These are phyloP conservation scores for Suillus spraguei DNA, from an alignment of 768 basidiomycete species.

Conservation along the genomic window DNA sequence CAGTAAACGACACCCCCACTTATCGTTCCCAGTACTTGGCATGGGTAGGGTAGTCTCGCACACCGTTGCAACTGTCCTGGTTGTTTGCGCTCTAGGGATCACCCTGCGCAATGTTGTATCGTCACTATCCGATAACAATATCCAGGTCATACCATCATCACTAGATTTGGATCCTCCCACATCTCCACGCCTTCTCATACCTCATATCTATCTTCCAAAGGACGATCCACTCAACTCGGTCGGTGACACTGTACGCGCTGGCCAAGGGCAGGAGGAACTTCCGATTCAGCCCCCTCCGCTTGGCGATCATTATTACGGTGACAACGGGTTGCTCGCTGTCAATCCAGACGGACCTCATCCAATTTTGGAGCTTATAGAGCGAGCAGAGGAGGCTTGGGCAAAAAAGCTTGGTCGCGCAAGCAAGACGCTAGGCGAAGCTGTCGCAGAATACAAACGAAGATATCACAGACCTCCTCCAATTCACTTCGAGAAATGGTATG, in stretches of 20 bases:
- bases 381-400: conserved; percentile 41
- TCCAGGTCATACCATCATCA: neutral
- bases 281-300: neutral
- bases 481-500: conserved; percentile 47
- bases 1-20: neutral
- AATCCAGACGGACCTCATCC: conserved; percentile 43
- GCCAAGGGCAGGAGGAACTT: neutral
- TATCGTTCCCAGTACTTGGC: neutral
- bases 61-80: neutral
- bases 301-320: conserved; percentile 24
- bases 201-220: neutral
- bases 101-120: conserved; percentile 5
- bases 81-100: conserved; percentile 4
- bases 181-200: neutral
- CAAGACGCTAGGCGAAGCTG: conserved; percentile 38
- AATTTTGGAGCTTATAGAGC: conserved; percentile 43
- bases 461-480: conserved; percentile 39
- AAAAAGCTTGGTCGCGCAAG: conserved; percentile 37
- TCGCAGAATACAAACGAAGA: conserved; percentile 39
- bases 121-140: neutral
- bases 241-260: neutral
- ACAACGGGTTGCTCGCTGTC: conserved; percentile 36
- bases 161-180: neutral
- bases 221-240: neutral
- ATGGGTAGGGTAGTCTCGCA: conserved; percentile 5